These are phyloP conservation scores for Danielozyma ontarioensis DNA, from an alignment of 805 yeast species.

Conservation along the genomic window DNA sequence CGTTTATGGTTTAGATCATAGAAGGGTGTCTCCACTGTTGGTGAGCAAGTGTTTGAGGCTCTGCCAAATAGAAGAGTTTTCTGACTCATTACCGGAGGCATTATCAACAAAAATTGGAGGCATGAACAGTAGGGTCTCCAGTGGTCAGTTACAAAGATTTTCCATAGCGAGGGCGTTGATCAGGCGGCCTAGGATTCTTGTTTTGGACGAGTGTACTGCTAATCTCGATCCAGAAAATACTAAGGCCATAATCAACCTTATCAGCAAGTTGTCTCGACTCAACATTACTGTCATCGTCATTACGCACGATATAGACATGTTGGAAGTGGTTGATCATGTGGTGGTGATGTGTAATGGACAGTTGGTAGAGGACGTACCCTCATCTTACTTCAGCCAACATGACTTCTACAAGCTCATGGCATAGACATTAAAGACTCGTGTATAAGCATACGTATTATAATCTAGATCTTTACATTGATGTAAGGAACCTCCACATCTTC, in stretches of 20 bases:
- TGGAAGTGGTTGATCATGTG: constrained; percentile 50
- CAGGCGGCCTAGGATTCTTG: constrained; percentile 55
- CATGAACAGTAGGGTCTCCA: constrained; percentile 52
- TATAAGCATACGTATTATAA: neutral
- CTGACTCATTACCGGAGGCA: constrained; percentile 50
- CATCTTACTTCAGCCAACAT: no score
- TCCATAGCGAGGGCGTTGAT: constrained; percentile 80
- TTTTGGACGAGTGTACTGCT: constrained; percentile 88
- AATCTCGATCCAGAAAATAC: constrained; percentile 71
- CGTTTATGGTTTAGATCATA: constrained; percentile 46
- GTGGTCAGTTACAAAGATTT: constrained; percentile 87
- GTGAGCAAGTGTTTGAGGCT: constrained; percentile 34
- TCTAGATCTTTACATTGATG: constrained; percentile 50
- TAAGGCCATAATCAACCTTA: constrained; percentile 42
- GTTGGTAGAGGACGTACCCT: constrained; percentile 42
- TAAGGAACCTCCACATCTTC: constrained; percentile 96
- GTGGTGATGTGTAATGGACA: constrained; percentile 46
- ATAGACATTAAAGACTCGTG: neutral
- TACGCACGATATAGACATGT: constrained; percentile 70
- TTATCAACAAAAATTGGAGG: constrained; percentile 55
- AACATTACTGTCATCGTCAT: constrained; percentile 49
- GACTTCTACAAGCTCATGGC: no score
- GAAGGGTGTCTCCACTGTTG: constrained; percentile 4
- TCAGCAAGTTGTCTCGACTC: constrained; percentile 30
- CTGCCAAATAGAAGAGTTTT: constrained; percentile 52